A percentile compares a stretch with the other conserved stretches of the same genome.
Evolutionary conservation across 441 rosid species (phyloP).

Genomic region (Erodium moschatum): DNA sequence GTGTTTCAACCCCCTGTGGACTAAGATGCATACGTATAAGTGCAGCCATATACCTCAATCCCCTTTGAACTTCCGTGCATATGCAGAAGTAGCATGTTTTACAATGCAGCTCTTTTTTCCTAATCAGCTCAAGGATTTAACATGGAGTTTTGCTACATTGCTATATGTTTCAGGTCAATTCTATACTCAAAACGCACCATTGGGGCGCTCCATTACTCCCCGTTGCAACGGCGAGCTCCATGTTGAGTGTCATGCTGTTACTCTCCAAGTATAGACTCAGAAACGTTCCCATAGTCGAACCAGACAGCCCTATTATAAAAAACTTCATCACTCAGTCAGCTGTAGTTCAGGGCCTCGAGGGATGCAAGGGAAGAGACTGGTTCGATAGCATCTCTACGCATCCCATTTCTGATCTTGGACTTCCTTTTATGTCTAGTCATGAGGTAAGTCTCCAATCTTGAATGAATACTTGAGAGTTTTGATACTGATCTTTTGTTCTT

Average conservation of each 20-base stretch:
- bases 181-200: conserved; percentile 60
- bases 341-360: conserved; percentile 63
- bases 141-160: neutral
- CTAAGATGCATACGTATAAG: too few species aligned
- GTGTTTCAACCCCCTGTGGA: too few species aligned
- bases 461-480: too few species aligned
- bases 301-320: conserved; percentile 52
- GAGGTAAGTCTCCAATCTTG: conserved; percentile 30
- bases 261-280: conserved; percentile 76
- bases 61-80: too few species aligned
- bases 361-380: conserved; percentile 84
- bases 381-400: conserved; percentile 57
- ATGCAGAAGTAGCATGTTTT: too few species aligned
- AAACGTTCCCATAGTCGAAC: conserved; percentile 67
- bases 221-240: conserved; percentile 58
- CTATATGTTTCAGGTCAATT: conserved; percentile 44
- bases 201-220: conserved; percentile 70
- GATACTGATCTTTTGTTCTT: neutral
- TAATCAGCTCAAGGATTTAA: too few species aligned
- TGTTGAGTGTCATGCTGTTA: conserved; percentile 71
- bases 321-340: conserved; percentile 86
- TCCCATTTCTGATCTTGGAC: conserved; percentile 62
- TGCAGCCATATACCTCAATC: too few species aligned
- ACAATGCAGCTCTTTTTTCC: too few species aligned
- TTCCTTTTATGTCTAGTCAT: conserved; percentile 60